Evolutionary conservation across 2,329 filamentous ascomycete species (phyloP).

Genomic region (Penicillium olsonii): DNA sequence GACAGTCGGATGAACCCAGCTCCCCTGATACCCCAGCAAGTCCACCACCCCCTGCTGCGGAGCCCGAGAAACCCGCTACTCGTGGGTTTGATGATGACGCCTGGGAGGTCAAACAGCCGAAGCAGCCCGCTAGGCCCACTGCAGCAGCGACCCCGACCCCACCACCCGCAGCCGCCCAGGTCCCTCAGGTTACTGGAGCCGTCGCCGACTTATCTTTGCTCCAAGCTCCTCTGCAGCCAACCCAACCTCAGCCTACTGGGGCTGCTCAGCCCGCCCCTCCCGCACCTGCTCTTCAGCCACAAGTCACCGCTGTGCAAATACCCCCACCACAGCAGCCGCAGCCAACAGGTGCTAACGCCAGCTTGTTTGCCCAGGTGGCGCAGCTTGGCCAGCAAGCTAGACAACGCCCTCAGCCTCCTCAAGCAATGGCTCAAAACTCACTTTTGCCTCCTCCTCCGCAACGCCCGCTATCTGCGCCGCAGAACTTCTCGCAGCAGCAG

Average conservation of each 20-base stretch:
- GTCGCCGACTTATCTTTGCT: constrained; percentile 69
- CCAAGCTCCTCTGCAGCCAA: constrained; percentile 60
- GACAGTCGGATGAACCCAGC: constrained; percentile 58
- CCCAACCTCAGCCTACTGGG: constrained; percentile 50
- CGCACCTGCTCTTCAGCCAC: constrained; percentile 45
- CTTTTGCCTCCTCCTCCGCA: constrained; percentile 77
- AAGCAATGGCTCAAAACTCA: constrained; percentile 60
- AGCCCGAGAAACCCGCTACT: constrained; percentile 49
- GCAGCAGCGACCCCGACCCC: constrained; percentile 33
- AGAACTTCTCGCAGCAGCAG: constrained; percentile 70
- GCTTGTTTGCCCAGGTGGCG: constrained; percentile 54
- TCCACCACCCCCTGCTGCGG: constrained; percentile 50
- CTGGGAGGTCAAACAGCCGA: constrained; percentile 89
- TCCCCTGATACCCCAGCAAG: constrained; percentile 46
- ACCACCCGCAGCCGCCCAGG: constrained; percentile 34
- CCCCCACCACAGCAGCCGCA: constrained; percentile 41
- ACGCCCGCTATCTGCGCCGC: constrained; percentile 83
- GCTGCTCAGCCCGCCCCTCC: constrained; percentile 44
- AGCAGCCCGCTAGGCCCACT: constrained; percentile 52
- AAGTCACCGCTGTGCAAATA: constrained; percentile 42
- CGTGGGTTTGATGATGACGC: constrained; percentile 92
- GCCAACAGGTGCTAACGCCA: constrained; percentile 48
- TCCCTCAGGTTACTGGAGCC: constrained; percentile 62
- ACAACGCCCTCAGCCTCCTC: constrained; percentile 71
- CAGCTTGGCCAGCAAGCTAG: constrained; percentile 46